Percentiles rank a stretch among this genome's conserved stretches.
These are phyloP conservation scores for Rhododendron henanense DNA, from an alignment of 148 eudicot genomes.

Conservation along the genomic window DNA sequence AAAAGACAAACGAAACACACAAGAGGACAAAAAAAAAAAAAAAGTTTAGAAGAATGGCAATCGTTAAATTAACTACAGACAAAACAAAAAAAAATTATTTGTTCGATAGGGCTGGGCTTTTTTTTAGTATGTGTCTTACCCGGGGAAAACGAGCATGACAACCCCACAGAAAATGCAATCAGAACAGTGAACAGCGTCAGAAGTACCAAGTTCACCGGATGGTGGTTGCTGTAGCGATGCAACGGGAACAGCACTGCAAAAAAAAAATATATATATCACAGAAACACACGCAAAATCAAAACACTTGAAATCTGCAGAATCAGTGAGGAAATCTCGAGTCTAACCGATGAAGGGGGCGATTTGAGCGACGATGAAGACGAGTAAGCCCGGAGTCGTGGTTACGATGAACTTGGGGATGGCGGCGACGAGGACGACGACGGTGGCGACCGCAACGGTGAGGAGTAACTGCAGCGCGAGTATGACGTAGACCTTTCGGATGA, in stretches of 20 bases:
- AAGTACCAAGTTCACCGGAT: neutral
- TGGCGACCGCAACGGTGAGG: neutral
- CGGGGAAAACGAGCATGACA: neutral
- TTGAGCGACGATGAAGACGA: too few species aligned
- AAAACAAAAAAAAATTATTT: too few species aligned
- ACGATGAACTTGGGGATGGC: too few species aligned
- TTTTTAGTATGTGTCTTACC: neutral
- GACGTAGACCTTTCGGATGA: neutral
- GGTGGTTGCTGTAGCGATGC: too few species aligned
- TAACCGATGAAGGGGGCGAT: too few species aligned
- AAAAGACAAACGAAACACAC: neutral
- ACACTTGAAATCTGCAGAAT: too few species aligned
- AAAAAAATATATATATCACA: neutral
- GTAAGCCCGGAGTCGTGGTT: too few species aligned
- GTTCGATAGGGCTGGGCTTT: neutral
- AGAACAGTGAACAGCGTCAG: neutral
- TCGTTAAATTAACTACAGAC: too few species aligned
- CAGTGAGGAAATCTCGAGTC: too few species aligned
- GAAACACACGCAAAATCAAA: neutral
- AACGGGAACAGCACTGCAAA: neutral
- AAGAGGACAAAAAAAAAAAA: too few species aligned
- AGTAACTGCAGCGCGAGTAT: neutral
- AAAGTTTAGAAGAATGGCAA: neutral
- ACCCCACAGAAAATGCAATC: neutral
- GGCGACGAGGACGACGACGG: neutral